Percentiles rank a stretch among this genome's conserved stretches.
Conservation (phyloP, 306 rosid genomes). For the Hylodesmum podocarpum region DNA sequence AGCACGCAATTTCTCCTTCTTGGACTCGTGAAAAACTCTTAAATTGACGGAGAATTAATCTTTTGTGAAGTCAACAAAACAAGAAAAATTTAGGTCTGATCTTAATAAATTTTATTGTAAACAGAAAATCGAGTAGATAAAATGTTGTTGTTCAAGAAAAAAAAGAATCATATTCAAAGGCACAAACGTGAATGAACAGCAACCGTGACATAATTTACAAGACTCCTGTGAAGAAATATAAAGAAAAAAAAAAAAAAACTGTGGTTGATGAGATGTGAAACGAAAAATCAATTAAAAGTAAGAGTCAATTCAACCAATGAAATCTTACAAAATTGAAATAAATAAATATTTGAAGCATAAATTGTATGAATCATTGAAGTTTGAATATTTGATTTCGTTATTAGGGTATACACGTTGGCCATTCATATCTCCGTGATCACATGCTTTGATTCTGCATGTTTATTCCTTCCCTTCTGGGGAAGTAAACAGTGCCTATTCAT, state of each 20-base stretch:
- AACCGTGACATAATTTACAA: neutral
- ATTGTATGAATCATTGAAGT: neutral
- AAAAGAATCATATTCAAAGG: neutral
- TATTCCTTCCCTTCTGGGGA: constrained; percentile 36
- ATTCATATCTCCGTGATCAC: constrained; percentile 3
- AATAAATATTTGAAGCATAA: neutral
- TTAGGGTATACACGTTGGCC: neutral
- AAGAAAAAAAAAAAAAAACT: too few species aligned
- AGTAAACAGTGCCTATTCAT: constrained; percentile 17
- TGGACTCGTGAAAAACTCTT: too few species aligned
- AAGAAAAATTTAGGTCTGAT: too few species aligned
- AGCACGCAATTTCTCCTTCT: too few species aligned
- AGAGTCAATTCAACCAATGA: too few species aligned
- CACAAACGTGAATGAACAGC: neutral
- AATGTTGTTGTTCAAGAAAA: too few species aligned
- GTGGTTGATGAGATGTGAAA: neutral
- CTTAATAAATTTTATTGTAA: too few species aligned
- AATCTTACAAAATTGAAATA: neutral
- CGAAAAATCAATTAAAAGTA: too few species aligned
- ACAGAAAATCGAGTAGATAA: too few species aligned
- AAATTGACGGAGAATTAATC: too few species aligned
- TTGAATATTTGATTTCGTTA: neutral
- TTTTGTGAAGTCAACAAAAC: too few species aligned
- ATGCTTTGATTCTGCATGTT: constrained; percentile 17
- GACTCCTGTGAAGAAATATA: neutral